Base-by-base conservation (phyloP, 2,329 filamentous ascomycete species). In the Colletotrichum melonis region DNA sequence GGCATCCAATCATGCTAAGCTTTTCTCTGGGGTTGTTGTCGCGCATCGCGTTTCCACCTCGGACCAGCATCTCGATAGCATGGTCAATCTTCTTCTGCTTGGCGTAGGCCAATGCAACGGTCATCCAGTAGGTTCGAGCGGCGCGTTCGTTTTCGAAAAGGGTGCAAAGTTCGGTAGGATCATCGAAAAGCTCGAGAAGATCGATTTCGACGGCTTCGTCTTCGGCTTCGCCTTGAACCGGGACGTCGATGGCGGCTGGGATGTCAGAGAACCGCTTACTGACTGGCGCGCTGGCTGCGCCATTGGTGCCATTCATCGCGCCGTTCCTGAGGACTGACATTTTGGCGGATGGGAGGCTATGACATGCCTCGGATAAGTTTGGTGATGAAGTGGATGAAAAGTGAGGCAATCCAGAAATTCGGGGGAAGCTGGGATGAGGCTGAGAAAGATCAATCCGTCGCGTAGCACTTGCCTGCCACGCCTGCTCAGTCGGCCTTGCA, bases 81-180 rank as follows among this genome's bases (percentile, higher is more conserved):
- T 97, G 94, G 80, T 98, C 95, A 75, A 97, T 91, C 85, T 97
- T 97, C 80, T 93, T 92, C 85, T 98, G 95, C 85, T 98, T 99
- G 54, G 97, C 96, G 80, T 99, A 99, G 60, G 96, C 96, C 72
- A 98, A 88, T 55, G 97, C 94, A 76, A 98, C 97, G n/a, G 95
- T 96, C 88, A 99, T 96, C 97, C 97, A 99, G 78, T 97, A 97
- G 65, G 92, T 94, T 79, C 96, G 95, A 49, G 94, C 93, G 19
- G 95, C 95, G 79, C 93, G 92, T 83, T 99, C 97, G 80, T 97
- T 97, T 85, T 99, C 96, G 75, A 99, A 91, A 63, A 99, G 89
- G 35, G 94, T 97, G 82, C 97, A 99, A 5, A 99, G 89, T 85
- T 99, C 97, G 59, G 94, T 98, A 24, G 95, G 94, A 80, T 98